Conservation (phyloP, 2,329 filamentous ascomycete genomes). For the Penicillium sp. region DNA sequence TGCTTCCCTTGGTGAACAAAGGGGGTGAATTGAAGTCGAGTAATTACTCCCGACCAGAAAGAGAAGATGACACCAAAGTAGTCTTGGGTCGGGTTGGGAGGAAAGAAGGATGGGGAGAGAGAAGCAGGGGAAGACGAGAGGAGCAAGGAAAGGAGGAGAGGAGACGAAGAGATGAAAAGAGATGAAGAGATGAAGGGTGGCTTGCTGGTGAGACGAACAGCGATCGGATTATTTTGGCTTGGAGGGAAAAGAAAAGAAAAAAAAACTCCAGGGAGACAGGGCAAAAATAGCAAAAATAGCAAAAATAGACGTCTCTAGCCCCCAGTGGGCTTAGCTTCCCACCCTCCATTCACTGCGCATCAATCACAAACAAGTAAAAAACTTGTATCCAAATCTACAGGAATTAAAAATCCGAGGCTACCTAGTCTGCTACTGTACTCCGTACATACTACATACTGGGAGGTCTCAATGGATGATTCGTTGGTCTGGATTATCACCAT, state of each 20-base stretch:
- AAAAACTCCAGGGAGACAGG: not conserved
- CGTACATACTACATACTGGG: no score
- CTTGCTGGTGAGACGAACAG: constrained; percentile 17
- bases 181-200: not conserved
- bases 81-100: constrained; percentile 12
- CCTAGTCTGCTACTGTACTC: not conserved
- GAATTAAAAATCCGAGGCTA: not conserved
- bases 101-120: constrained; percentile 22
- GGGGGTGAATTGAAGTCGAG: not conserved
- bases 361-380: not conserved
- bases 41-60: constrained; percentile 5
- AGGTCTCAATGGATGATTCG: no score
- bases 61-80: constrained; percentile 12
- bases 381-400: not conserved
- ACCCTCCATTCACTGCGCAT: not conserved
- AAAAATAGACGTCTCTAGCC: constrained; percentile 34
- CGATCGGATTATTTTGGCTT: constrained; percentile 13
- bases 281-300: constrained; percentile 12
- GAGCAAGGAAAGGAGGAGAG: constrained; percentile 16
- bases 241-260: not conserved
- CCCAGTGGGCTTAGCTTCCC: constrained; percentile 15
- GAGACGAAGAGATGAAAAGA: no score
- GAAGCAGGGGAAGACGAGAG: constrained; percentile 18
- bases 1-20: not conserved
- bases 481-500: not conserved